phyloP scores from a whole-genome alignment of 139 green algal genomes.

The Tetradesmus lagerheimii region DNA sequence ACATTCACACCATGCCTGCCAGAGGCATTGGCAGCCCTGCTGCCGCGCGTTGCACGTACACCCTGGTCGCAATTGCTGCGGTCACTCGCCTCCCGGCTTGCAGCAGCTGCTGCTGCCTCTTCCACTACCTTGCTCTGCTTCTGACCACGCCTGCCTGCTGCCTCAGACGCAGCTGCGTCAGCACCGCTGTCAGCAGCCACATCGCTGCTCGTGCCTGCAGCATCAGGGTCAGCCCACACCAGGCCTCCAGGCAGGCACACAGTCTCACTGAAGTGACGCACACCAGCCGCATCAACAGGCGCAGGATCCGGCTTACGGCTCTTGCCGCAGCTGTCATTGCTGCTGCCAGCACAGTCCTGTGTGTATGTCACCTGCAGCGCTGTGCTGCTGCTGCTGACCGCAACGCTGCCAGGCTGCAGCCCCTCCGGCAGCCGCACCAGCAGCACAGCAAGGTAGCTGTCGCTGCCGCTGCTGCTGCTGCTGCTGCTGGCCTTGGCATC shows the following conservation, averaged over 20 bases:
- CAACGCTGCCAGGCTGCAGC: constrained; percentile 1
- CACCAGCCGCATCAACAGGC: background rate
- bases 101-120: background rate
- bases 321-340: background rate
- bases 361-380: background rate
- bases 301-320: background rate
- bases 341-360: background rate
- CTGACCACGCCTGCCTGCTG: background rate
- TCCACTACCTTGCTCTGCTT: background rate
- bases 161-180: background rate
- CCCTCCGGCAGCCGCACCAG: background rate
- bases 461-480: background rate
- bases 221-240: background rate
- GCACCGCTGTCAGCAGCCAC: background rate
- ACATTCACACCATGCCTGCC: background rate
- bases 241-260: background rate
- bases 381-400: background rate
- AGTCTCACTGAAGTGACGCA: background rate
- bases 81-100: background rate
- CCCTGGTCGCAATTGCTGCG: background rate
- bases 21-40: background rate
- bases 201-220: background rate
- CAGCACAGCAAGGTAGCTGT: background rate
- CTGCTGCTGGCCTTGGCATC: background rate
- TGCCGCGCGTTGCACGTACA: background rate